phyloP scores from a whole-genome alignment of 2,329 filamentous ascomycete genomes.

The Aureobasidium musti region DNA sequence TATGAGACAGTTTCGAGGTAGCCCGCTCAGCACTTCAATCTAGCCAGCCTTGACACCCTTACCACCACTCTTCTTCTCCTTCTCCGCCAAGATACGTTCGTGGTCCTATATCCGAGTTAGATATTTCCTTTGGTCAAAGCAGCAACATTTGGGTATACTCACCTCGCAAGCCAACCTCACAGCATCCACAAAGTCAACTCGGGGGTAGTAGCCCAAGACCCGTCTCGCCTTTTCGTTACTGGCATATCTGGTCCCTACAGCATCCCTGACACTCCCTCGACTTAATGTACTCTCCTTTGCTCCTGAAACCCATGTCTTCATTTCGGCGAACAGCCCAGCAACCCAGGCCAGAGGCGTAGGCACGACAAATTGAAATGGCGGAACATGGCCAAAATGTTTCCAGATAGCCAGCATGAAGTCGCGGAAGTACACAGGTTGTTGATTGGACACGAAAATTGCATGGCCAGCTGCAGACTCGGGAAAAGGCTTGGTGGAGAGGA shows the following conservation, averaged over 20 bases:
- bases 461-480: slow-evolving; percentile 69
- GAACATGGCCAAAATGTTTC: slow-evolving; percentile 60
- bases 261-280: slow-evolving; percentile 59
- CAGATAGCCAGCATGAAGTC: slow-evolving; percentile 81
- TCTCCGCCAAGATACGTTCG: slow-evolving; percentile 33
- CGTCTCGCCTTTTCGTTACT: slow-evolving; percentile 54
- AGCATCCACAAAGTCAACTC: slow-evolving; percentile 55
- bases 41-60: background rate
- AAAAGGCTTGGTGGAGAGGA: slow-evolving; percentile 54
- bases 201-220: slow-evolving; percentile 56
- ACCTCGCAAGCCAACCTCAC: slow-evolving; percentile 53
- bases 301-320: slow-evolving; percentile 51
- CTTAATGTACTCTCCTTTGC: slow-evolving; percentile 49
- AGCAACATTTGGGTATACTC: background rate
- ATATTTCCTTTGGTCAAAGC: background rate
- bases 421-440: slow-evolving; percentile 86
- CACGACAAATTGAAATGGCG: slow-evolving; percentile 52
- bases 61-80: background rate
- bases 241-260: slow-evolving; percentile 55
- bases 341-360: slow-evolving; percentile 53
- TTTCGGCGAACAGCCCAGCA: slow-evolving; percentile 51
- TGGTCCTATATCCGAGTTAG: slow-evolving; percentile 33
- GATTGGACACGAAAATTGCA: slow-evolving; percentile 88
- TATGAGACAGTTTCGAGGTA: background rate
- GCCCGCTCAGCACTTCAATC: background rate